phyloP scores from a whole-genome alignment of 2,329 filamentous ascomycete species.

The Erysiphe pulchra region DNA sequence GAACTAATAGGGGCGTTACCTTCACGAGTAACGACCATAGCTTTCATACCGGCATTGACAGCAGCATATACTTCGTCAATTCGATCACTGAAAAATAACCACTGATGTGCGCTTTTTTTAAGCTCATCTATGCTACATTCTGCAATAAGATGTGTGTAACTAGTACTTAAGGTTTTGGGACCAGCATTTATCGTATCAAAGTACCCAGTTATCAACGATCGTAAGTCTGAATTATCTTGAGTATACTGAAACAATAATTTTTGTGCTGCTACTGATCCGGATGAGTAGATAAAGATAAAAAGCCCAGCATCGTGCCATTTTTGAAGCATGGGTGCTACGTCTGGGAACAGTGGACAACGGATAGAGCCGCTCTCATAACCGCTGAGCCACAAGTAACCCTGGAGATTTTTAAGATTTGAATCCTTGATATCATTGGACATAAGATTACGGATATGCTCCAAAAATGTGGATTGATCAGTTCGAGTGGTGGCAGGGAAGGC shows the following conservation, averaged over 20 bases:
- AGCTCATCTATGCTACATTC: not conserved
- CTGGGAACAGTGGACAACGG: constrained; percentile 46
- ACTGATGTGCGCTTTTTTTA: constrained; percentile 21
- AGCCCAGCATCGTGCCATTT: constrained; percentile 28
- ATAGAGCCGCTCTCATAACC: constrained; percentile 48
- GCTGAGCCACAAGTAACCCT: constrained; percentile 53
- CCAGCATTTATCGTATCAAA: constrained; percentile 68
- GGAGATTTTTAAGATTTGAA: constrained; percentile 52
- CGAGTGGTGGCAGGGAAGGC: constrained; percentile 43
- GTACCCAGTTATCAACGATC: constrained; percentile 32
- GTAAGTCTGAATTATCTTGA: constrained; percentile 29
- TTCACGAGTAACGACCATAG: constrained; percentile 34
- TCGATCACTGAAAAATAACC: constrained; percentile 67
- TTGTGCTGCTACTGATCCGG: constrained; percentile 56
- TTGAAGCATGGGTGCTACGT: constrained; percentile 39
- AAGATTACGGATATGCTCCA: constrained; percentile 43
- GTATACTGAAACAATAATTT: constrained; percentile 49
- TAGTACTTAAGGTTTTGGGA: constrained; percentile 37
- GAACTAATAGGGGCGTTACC: constrained; percentile 40
- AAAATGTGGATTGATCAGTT: constrained; percentile 29
- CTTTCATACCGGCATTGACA: constrained; percentile 33
- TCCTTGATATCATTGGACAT: constrained; percentile 49
- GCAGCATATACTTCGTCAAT: constrained; percentile 41
- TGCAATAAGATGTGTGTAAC: constrained; percentile 25
- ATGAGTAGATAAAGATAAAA: constrained; percentile 54